phyloP scores from a whole-genome alignment of 2,329 filamentous ascomycete species.

The Alternaria gansuensis region DNA sequence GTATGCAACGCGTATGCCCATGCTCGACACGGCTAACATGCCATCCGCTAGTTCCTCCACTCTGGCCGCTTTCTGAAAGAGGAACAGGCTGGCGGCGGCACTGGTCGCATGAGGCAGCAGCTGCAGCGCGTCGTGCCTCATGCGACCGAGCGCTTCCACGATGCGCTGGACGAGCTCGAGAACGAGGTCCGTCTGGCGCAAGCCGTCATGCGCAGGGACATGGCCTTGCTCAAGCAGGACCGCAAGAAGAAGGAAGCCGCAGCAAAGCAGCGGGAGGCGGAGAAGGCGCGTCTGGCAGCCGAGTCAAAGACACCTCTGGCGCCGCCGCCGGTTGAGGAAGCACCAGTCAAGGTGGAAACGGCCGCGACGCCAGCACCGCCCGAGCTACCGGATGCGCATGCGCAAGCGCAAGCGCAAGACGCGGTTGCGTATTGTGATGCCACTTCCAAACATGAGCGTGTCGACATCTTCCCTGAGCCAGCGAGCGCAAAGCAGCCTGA shows the following conservation, averaged over 20 bases:
- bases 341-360: slow-evolving; percentile 28
- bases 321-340: slow-evolving; percentile 15
- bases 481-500: slow-evolving; percentile 23
- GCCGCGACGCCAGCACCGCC: slow-evolving; percentile 22
- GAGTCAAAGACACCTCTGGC: slow-evolving; percentile 31
- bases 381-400: slow-evolving; percentile 16
- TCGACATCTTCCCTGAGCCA: too few relatives aligned
- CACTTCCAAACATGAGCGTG: too few relatives aligned
- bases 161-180: slow-evolving; percentile 62
- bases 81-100: slow-evolving; percentile 43
- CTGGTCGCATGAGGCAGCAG: slow-evolving; percentile 42
- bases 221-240: slow-evolving; percentile 48
- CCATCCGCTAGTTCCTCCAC: slow-evolving; percentile 51
- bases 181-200: slow-evolving; percentile 54
- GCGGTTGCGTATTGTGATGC: too few relatives aligned
- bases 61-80: slow-evolving; percentile 58
- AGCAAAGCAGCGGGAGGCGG: slow-evolving; percentile 43
- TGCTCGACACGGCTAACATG: slow-evolving; percentile 19
- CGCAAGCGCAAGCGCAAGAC: slow-evolving; percentile 10
- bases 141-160: slow-evolving; percentile 57
- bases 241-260: slow-evolving; percentile 50
- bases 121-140: slow-evolving; percentile 54
- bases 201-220: slow-evolving; percentile 48
- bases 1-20: slow-evolving; percentile 43
- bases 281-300: slow-evolving; percentile 44